Percentiles rank a stretch among this genome's conserved stretches.
These are phyloP conservation scores for Coemansia aciculifera DNA, from an alignment of 192 early-diverging fungal species.

Conservation along the genomic window DNA sequence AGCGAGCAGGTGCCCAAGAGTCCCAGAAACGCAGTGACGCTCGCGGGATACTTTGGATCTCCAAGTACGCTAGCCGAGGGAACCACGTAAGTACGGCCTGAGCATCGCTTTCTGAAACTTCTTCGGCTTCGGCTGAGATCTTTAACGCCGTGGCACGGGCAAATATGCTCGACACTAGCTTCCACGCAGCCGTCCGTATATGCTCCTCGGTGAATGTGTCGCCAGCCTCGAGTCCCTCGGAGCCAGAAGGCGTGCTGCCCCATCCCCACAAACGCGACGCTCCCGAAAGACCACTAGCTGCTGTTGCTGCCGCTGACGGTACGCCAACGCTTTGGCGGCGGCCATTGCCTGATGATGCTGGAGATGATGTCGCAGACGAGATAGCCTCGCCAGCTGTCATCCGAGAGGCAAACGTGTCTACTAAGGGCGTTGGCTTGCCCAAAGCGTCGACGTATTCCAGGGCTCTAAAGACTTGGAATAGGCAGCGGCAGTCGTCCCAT, in stretches of 20 bases:
- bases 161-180: constrained; percentile 42
- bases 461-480: constrained; percentile 30
- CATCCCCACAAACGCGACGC: constrained; percentile 19
- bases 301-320: background rate
- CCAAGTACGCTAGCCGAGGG: constrained; percentile 46
- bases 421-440: constrained; percentile 44
- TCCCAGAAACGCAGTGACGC: constrained; percentile 44
- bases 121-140: constrained; percentile 48
- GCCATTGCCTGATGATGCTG: background rate
- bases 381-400: constrained; percentile 35
- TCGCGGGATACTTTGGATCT: constrained; percentile 42
- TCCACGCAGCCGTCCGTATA: constrained; percentile 38
- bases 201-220: constrained; percentile 12
- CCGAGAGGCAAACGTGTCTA: constrained; percentile 44
- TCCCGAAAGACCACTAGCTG: background rate
- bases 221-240: background rate
- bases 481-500: constrained; percentile 48
- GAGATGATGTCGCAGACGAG: background rate
- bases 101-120: constrained; percentile 39
- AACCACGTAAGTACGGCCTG: constrained; percentile 54
- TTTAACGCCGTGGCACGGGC: constrained; percentile 45
- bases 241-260: constrained; percentile 2
- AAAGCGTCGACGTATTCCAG: constrained; percentile 45
- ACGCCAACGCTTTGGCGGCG: background rate
- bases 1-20: constrained; percentile 24